Evolutionary conservation across 1,139 yeast genomes (phyloP).

Genomic region (Hansenula sp.): DNA sequence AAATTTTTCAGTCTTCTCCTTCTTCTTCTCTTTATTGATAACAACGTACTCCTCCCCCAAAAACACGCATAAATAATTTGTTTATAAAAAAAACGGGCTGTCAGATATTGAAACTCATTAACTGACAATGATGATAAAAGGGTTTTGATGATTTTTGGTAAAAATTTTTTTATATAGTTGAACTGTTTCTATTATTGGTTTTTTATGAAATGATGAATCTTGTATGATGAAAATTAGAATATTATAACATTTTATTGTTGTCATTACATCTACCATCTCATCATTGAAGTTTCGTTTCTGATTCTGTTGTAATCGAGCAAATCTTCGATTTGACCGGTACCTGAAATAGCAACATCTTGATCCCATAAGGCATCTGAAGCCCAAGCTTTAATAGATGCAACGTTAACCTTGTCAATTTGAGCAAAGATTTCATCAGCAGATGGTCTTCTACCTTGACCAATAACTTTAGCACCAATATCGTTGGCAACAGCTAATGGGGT

Average conservation of each 20-base stretch:
- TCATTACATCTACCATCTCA: conserved; percentile 55
- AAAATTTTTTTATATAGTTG: background rate
- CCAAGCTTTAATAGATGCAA: conserved; percentile 63
- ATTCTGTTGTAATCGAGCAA: conserved; percentile 78
- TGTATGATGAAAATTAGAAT: background rate
- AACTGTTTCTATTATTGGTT: background rate
- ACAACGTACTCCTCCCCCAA: too few relatives aligned
- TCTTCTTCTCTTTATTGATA: too few relatives aligned
- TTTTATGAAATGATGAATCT: background rate
- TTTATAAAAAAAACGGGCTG: too few relatives aligned
- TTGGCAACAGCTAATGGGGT: conserved; percentile 48
- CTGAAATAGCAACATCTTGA: conserved; percentile 77
- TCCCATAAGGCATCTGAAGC: conserved; percentile 76
- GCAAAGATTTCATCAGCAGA: conserved; percentile 56
- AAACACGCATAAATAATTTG: too few relatives aligned
- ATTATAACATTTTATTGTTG: background rate
- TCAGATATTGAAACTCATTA: too few relatives aligned
- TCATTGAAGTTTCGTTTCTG: conserved; percentile 84
- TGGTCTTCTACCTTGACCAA: conserved; percentile 57
- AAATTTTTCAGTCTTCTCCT: too few relatives aligned
- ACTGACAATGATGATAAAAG: background rate
- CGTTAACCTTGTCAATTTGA: conserved; percentile 59
- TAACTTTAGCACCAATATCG: conserved; percentile 55
- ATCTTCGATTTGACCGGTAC: conserved; percentile 81
- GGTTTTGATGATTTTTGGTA: background rate